Evolutionary conservation across 805 yeast species (phyloP).

Genomic region (Allodekkera sacchari): DNA sequence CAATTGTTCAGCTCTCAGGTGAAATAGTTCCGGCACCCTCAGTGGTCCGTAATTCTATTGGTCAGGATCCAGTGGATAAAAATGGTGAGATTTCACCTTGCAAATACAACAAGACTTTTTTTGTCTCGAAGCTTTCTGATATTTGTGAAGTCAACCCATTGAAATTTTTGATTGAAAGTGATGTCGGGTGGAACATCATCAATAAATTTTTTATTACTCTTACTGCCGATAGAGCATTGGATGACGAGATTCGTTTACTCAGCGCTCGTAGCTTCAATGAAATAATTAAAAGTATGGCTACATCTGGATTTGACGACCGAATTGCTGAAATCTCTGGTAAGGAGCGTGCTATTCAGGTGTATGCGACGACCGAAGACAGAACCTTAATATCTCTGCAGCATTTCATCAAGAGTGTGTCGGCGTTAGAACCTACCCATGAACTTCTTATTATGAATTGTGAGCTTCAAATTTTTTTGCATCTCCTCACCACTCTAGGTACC

Average conservation of each 20-base stretch:
- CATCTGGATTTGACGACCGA: conserved; percentile 28
- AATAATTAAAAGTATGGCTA: conserved; percentile 34
- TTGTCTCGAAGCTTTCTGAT: conserved; percentile 43
- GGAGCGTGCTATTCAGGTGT: conserved; percentile 6
- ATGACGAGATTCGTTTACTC: conserved; percentile 37
- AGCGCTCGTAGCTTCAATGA: conserved; percentile 46
- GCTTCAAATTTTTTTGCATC: conserved; percentile 55
- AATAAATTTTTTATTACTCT: conserved; percentile 37
- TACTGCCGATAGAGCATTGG: conserved; percentile 34
- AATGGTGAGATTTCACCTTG: conserved; percentile 28
- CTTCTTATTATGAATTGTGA: conserved; percentile 46
- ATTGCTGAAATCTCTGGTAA: conserved; percentile 3
- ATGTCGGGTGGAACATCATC: conserved; percentile 39
- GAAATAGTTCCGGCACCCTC: conserved; percentile 10
- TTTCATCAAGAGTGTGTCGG: conserved; percentile 35
- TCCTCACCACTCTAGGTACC: conserved; percentile 56
- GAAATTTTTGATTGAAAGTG: conserved; percentile 38
- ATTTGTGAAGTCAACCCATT: conserved; percentile 42
- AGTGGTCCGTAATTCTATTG: conserved; percentile 5
- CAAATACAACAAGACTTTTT: conserved; percentile 48
- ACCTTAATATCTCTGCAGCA: conserved; percentile 41
- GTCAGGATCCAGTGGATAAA: conserved; percentile 13
- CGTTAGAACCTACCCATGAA: conserved; percentile 31
- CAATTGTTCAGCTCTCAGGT: conserved; percentile 38
- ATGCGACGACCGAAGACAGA: conserved; percentile 32